Percentiles rank a stretch among this genome's conserved stretches.
phyloP scores from a whole-genome alignment of 768 basidiomycete genomes.

The Naganishia randhawae region DNA sequence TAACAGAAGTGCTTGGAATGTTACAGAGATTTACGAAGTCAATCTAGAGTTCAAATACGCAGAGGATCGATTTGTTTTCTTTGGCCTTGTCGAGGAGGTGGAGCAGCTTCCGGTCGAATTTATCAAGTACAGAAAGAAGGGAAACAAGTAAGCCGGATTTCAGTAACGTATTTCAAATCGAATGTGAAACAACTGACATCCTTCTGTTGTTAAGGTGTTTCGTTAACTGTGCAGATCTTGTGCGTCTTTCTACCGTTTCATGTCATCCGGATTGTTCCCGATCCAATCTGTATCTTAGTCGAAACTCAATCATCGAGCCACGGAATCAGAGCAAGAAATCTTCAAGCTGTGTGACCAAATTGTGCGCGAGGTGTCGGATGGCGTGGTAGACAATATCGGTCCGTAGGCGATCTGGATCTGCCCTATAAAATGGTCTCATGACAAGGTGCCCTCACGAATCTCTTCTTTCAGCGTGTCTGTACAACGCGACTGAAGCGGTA shows the following conservation, averaged over 20 bases:
- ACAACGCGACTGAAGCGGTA: slow-evolving; percentile 87
- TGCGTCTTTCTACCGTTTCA: slow-evolving; percentile 47
- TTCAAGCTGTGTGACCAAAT: slow-evolving; percentile 80
- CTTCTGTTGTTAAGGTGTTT: slow-evolving; percentile 65
- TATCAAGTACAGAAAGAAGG: slow-evolving; percentile 30
- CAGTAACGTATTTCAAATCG: no score
- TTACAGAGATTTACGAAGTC: not conserved
- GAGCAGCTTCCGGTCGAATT: slow-evolving; percentile 6
- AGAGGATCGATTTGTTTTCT: slow-evolving; percentile 1
- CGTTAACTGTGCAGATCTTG: slow-evolving; percentile 78
- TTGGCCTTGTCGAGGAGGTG: not conserved
- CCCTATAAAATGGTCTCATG: not conserved
- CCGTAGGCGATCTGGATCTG: slow-evolving; percentile 44
- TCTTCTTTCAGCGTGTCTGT: slow-evolving; percentile 54
- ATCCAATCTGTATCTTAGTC: no score
- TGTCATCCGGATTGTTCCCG: not conserved
- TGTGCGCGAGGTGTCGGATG: slow-evolving; percentile 68
- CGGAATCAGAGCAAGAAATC: slow-evolving; percentile 84
- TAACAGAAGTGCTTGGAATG: not conserved
- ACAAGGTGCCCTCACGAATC: not conserved
- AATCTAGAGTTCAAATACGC: slow-evolving; percentile 1
- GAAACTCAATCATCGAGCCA: slow-evolving; percentile 82
- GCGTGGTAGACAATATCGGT: slow-evolving; percentile 68
- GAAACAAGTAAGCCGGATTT: slow-evolving; percentile 35
- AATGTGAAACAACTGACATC: not conserved